Conservation (phyloP, 129 eudicot genomes). For the Dittrichia graveolens region DNA sequence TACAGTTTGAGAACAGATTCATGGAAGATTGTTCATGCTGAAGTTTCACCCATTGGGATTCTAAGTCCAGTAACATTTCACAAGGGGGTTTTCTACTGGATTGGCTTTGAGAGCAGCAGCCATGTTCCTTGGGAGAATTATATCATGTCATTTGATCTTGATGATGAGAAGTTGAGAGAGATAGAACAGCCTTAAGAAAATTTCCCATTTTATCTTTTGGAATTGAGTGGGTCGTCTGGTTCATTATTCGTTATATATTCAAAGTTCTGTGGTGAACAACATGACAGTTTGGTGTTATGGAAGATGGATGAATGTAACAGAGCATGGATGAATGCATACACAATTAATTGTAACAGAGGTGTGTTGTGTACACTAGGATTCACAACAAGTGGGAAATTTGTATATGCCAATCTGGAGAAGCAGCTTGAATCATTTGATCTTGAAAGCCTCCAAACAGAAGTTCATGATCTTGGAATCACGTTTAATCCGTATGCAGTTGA, state of each 20-base stretch:
- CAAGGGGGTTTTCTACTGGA: conserved; percentile 26
- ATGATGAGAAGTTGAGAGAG: conserved; percentile 16
- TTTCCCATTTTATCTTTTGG: conserved; percentile 25
- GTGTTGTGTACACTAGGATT: conserved; percentile 30
- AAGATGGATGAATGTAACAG: conserved; percentile 12
- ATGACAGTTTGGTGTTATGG: conserved; percentile 26
- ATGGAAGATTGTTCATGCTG: conserved; percentile 18
- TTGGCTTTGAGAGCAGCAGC: conserved; percentile 24
- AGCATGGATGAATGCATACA: conserved; percentile 21
- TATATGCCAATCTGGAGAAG: conserved; percentile 17
- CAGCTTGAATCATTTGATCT: conserved; percentile 28
- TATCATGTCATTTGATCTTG: conserved; percentile 30
- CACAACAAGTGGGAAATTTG: conserved; percentile 24
- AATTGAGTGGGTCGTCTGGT: conserved; percentile 22
- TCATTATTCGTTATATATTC: conserved; percentile 20
- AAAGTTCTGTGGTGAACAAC: conserved; percentile 24
- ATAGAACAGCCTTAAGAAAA: conserved; percentile 23
- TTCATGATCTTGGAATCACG: conserved; percentile 18
- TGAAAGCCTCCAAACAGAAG: conserved; percentile 16
- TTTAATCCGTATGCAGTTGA: conserved; percentile 21
- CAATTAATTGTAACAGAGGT: conserved; percentile 20
- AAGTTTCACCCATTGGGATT: conserved; percentile 8
- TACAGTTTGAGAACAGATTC: conserved; percentile 30
- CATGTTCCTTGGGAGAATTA: conserved; percentile 15
- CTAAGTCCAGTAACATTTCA: conserved; percentile 1